A percentile compares a stretch with the other conserved stretches of the same genome.
Evolutionary conservation across 1,284 basidiomycete genomes (phyloP).

Genomic region (Cystobasidium sp.): DNA sequence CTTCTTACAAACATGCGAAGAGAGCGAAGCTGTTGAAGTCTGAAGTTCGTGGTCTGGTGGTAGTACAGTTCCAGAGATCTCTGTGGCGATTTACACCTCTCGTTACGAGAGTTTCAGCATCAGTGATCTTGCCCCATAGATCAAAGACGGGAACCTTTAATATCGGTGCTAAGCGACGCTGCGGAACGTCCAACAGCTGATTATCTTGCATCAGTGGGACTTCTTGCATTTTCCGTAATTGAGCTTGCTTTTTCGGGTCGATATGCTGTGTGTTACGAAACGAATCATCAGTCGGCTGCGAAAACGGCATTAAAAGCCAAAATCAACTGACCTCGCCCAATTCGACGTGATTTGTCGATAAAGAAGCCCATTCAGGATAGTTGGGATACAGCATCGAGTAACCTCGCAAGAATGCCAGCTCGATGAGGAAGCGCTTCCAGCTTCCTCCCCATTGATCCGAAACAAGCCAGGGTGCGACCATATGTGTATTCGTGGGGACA

Average conservation of each 20-base stretch:
- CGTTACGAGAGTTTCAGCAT: slow-evolving; percentile 58
- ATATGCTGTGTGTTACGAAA: slow-evolving; percentile 62
- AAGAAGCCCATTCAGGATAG: slow-evolving; percentile 37
- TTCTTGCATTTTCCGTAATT: slow-evolving; percentile 65
- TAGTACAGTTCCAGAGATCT: slow-evolving; percentile 33
- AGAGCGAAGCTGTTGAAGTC: slow-evolving; percentile 33
- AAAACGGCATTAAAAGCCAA: background rate
- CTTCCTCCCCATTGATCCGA: slow-evolving; percentile 47
- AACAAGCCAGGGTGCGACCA: slow-evolving; percentile 38
- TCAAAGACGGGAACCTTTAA: slow-evolving; percentile 68
- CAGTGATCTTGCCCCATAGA: slow-evolving; percentile 65
- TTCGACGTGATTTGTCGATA: slow-evolving; percentile 48
- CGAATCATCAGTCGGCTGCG: background rate
- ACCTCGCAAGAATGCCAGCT: slow-evolving; percentile 46
- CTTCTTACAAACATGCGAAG: slow-evolving; percentile 19
- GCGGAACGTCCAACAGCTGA: slow-evolving; percentile 66
- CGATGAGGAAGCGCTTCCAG: slow-evolving; percentile 49
- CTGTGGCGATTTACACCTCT: slow-evolving; percentile 56
- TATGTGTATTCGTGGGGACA: slow-evolving; percentile 49
- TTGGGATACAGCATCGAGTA: slow-evolving; percentile 49
- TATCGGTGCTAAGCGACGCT: slow-evolving; percentile 62
- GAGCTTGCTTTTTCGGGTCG: slow-evolving; percentile 54
- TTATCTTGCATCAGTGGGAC: slow-evolving; percentile 67
- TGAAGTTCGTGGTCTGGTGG: slow-evolving; percentile 9
- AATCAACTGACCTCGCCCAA: slow-evolving; percentile 38